A percentile compares a stretch with the other conserved stretches of the same genome.
phyloP scores from a whole-genome alignment of 805 yeast species.

The Myxozyma neotropica region DNA sequence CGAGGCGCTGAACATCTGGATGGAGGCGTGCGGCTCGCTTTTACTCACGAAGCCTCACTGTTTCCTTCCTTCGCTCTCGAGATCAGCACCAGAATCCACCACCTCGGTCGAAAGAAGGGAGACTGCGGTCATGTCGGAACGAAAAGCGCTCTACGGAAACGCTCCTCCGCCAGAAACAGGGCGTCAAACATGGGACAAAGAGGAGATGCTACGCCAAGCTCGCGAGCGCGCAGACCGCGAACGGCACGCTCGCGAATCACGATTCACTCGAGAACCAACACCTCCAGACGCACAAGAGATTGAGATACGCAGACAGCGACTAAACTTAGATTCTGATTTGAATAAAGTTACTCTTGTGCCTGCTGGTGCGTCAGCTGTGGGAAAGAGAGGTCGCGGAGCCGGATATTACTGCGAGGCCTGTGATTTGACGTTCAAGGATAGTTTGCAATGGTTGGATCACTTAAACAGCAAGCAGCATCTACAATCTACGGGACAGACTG shows the following conservation, averaged over 20 bases:
- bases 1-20: neutral
- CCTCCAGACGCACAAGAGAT: constrained; percentile 37
- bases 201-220: constrained; percentile 24
- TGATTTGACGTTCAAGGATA: constrained; percentile 78
- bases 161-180: constrained; percentile 27
- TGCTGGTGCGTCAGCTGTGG: constrained; percentile 42
- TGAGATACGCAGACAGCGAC: constrained; percentile 36
- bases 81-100: too few species aligned
- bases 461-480: constrained; percentile 69
- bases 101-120: neutral
- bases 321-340: constrained; percentile 41
- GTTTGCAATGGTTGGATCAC: constrained; percentile 79
- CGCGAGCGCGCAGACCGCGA: constrained; percentile 30
- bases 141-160: constrained; percentile 25
- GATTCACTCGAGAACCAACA: constrained; percentile 29
- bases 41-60: neutral
- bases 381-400: constrained; percentile 59
- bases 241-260: constrained; percentile 20
- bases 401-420: constrained; percentile 88
- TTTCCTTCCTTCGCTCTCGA: too few species aligned
- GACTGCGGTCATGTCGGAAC: constrained; percentile 3
- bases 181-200: constrained; percentile 34
- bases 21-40: constrained; percentile 3
- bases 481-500: constrained; percentile 43
- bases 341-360: constrained; percentile 44